phyloP scores from a whole-genome alignment of 129 eudicot genomes.

The Erigeron canadensis region DNA sequence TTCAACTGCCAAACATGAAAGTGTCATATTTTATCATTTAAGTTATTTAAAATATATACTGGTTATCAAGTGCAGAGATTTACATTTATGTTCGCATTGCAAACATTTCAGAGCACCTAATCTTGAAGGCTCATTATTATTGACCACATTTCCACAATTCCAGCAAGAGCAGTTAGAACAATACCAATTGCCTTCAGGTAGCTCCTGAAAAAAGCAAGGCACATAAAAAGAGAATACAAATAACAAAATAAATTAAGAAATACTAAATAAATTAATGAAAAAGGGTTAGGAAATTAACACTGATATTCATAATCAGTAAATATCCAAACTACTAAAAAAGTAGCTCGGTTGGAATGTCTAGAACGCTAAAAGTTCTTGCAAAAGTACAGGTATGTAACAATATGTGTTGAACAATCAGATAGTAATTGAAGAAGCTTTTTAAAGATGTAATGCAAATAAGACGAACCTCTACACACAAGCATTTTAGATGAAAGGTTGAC shows the following conservation, averaged over 20 bases:
- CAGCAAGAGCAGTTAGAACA: constrained; percentile 86
- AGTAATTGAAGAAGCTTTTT: constrained; percentile 10
- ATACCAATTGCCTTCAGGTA: constrained; percentile 98
- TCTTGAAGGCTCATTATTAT: constrained; percentile 41
- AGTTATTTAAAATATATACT: background rate
- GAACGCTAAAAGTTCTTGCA: constrained; percentile 14
- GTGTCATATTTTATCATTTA: constrained; percentile 1
- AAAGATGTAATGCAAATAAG: background rate
- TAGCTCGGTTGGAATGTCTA: constrained; percentile 10
- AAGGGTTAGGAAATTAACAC: constrained; percentile 5
- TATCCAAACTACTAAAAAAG: constrained; percentile 10
- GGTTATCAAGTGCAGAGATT: constrained; percentile 13
- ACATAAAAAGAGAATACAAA: constrained; percentile 5
- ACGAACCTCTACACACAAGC: constrained; percentile 81
- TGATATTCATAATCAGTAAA: background rate
- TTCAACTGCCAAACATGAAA: constrained; percentile 3
- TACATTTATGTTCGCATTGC: constrained; percentile 92
- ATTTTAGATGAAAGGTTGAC: constrained; percentile 86
- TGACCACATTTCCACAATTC: constrained; percentile 65
- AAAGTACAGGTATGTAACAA: background rate
- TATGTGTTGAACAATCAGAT: constrained; percentile 5
- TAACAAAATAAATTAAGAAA: constrained; percentile 3
- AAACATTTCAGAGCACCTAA: constrained; percentile 51
- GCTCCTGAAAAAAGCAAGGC: constrained; percentile 50
- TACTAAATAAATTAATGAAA: background rate